These are phyloP conservation scores for Pezicula radicicola DNA, from an alignment of 2,329 filamentous ascomycete species.

Conservation along the genomic window DNA sequence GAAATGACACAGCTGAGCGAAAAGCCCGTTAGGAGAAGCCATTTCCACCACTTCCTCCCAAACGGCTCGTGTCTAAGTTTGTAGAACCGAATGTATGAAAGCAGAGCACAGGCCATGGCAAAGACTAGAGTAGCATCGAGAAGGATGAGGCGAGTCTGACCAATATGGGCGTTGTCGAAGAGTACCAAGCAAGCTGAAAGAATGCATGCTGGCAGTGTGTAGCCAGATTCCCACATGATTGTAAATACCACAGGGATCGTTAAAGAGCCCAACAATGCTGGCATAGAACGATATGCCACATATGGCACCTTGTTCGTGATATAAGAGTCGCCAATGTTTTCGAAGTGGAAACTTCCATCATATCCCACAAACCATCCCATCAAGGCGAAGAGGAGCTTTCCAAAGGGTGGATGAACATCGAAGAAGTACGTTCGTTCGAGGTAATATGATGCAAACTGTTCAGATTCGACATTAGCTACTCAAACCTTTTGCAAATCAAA, in stretches of 20 bases:
- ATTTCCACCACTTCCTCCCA: slow-evolving; percentile 98
- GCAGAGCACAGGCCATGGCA: slow-evolving; percentile 91
- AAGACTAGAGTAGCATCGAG: slow-evolving; percentile 92
- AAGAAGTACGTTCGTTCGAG: slow-evolving; percentile 98
- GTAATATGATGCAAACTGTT: slow-evolving; percentile 73
- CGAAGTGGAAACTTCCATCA: slow-evolving; percentile 95
- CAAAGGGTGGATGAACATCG: slow-evolving; percentile 97
- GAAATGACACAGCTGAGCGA: slow-evolving; percentile 96
- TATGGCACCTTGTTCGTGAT: slow-evolving; percentile 96
- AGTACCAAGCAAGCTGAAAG: slow-evolving; percentile 83
- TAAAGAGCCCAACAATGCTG: slow-evolving; percentile 84
- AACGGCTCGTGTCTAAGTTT: slow-evolving; percentile 90
- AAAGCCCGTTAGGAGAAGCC: slow-evolving; percentile 93
- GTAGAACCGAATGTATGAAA: slow-evolving; percentile 97
- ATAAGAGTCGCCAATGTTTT: slow-evolving; percentile 99
- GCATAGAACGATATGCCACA: slow-evolving; percentile 90
- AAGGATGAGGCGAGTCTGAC: slow-evolving; percentile 91
- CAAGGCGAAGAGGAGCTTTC: slow-evolving; percentile 94
- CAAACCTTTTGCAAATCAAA: not conserved
- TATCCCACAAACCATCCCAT: slow-evolving; percentile 98
- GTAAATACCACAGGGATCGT: slow-evolving; percentile 93
- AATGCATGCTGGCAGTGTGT: slow-evolving; percentile 89
- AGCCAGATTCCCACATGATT: slow-evolving; percentile 99
- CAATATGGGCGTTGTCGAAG: slow-evolving; percentile 96
- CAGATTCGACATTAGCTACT: slow-evolving; percentile 8